Conservation (phyloP, 73 alveolate species). For the Paramecium octaurelia region DNA sequence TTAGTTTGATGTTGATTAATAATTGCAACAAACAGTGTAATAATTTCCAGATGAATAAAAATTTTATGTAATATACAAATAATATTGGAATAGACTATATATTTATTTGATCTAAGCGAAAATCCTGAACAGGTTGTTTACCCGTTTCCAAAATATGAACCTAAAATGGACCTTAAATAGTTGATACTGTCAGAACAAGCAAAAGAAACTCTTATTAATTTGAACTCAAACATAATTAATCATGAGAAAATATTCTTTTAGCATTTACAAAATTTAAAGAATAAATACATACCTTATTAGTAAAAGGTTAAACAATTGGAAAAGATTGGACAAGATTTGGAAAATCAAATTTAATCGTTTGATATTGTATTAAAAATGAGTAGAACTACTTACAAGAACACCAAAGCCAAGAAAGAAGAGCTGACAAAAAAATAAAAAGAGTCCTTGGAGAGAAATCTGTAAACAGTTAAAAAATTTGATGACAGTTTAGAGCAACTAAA, state of each 20-base stretch:
- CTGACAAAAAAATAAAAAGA: not conserved
- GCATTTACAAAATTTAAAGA: not conserved
- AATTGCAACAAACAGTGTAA: not conserved
- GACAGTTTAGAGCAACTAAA: constrained; percentile 1
- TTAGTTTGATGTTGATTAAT: not conserved
- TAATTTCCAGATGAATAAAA: not conserved
- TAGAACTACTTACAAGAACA: not conserved
- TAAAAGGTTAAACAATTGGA: not conserved
- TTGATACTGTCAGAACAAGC: not conserved
- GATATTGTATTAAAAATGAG: not conserved
- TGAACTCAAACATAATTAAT: not conserved
- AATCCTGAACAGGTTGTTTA: not conserved
- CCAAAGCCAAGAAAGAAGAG: not conserved
- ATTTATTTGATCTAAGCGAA: constrained; percentile 37
- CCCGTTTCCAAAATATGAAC: constrained; percentile 13
- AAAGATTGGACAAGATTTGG: not conserved
- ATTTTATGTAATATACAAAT: not conserved
- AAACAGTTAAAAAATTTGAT: constrained; percentile 21
- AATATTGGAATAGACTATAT: not conserved
- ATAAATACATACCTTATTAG: not conserved
- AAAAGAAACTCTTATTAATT: not conserved
- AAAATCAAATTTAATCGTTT: constrained; percentile 37
- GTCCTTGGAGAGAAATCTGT: not conserved
- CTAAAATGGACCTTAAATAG: constrained; percentile 5
- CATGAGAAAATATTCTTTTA: constrained; percentile 30